These are phyloP conservation scores for Euphorbia pulcherrima DNA, from an alignment of 345 rosid species.

Conservation along the genomic window DNA sequence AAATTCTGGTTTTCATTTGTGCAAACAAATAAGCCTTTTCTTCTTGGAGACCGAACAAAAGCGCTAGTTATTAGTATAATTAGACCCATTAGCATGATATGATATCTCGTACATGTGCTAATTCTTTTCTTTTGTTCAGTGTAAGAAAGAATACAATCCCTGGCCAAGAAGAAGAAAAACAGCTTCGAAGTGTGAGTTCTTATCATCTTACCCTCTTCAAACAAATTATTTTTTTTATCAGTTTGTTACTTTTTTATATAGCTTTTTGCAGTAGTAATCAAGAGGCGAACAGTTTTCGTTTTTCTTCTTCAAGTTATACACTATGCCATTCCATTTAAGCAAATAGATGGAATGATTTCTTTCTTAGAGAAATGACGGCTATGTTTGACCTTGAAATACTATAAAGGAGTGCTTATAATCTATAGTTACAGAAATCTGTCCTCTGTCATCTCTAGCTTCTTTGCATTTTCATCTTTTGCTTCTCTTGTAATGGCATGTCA, in stretches of 20 bases:
- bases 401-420: not conserved
- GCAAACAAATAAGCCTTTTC: not conserved
- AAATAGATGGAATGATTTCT: too few relatives aligned
- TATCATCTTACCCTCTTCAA: not conserved
- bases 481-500: not conserved
- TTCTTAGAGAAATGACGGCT: not conserved
- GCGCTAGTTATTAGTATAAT: not conserved
- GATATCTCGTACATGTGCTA: conserved; percentile 19
- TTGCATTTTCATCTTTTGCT: not conserved
- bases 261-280: not conserved
- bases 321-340: too few relatives aligned
- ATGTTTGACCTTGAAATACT: not conserved
- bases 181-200: conserved; percentile 62
- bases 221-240: not conserved
- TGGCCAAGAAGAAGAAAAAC: conserved; percentile 41
- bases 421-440: not conserved
- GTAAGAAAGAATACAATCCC: conserved; percentile 33
- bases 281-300: too few relatives aligned
- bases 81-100: conserved; percentile 8
- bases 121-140: conserved; percentile 38
- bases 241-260: not conserved
- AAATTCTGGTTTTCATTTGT: not conserved
- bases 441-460: not conserved
- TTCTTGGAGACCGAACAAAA: not conserved
- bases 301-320: too few relatives aligned